Evolutionary conservation across 2,329 filamentous ascomycete genomes (phyloP).

Genomic region (Ceratocystis albifundus): DNA sequence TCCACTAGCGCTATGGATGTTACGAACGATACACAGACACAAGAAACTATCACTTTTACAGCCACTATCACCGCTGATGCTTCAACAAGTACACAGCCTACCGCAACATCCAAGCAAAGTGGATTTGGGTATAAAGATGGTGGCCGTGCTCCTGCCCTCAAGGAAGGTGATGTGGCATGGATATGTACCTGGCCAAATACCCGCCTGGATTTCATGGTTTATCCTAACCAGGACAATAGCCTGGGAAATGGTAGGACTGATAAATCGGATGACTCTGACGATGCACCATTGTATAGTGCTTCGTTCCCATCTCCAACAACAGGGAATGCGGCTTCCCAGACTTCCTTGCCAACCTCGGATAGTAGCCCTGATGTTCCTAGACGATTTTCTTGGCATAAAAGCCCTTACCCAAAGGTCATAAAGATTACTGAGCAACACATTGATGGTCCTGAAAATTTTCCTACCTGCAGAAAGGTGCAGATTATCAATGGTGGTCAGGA

Average conservation of each 20-base stretch:
- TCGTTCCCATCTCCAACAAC: slow-evolving; percentile 21
- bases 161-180: slow-evolving; percentile 44
- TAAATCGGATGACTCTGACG: background rate
- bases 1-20: background rate
- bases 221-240: slow-evolving; percentile 42
- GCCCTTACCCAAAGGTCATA: slow-evolving; percentile 40
- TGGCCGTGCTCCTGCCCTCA: slow-evolving; percentile 29
- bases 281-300: slow-evolving; percentile 10
- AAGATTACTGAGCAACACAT: slow-evolving; percentile 46
- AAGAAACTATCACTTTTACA: slow-evolving; percentile 17
- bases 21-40: slow-evolving; percentile 24
- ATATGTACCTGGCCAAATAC: slow-evolving; percentile 48
- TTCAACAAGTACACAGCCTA: slow-evolving; percentile 15
- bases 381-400: background rate
- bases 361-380: background rate
- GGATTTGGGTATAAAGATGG: slow-evolving; percentile 30
- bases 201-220: slow-evolving; percentile 46
- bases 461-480: slow-evolving; percentile 38
- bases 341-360: background rate
- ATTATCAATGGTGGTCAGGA: slow-evolving; percentile 33
- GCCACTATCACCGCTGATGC: slow-evolving; percentile 14
- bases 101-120: slow-evolving; percentile 1
- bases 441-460: slow-evolving; percentile 27
- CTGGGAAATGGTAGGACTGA: slow-evolving; percentile 21
- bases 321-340: background rate